These are phyloP conservation scores for Verticillium isaacii DNA, from an alignment of 2,329 filamentous ascomycete genomes.

Conservation along the genomic window DNA sequence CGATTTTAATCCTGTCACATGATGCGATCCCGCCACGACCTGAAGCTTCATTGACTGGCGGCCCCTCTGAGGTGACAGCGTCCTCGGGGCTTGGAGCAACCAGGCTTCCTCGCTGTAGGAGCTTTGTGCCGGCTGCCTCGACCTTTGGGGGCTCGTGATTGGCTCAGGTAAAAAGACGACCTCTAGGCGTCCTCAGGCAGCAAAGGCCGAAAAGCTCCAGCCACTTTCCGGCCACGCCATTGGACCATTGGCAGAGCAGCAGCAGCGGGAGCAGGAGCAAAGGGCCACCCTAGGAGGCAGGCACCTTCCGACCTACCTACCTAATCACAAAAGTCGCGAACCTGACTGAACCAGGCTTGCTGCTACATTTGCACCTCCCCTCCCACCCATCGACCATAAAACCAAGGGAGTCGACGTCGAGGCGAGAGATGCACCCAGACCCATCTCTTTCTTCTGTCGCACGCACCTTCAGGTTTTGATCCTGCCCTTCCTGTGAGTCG, in stretches of 20 bases:
- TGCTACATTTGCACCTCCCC: not conserved
- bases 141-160: not conserved
- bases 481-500: not conserved
- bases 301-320: not conserved
- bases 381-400: not conserved
- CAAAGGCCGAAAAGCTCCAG: not conserved
- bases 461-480: not conserved
- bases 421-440: not conserved
- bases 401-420: not conserved
- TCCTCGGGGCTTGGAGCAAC: no score
- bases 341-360: not conserved
- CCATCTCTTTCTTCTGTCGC: not conserved
- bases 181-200: conserved; percentile 1
- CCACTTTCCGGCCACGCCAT: not conserved
- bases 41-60: not conserved
- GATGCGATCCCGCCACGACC: no score
- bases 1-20: no score
- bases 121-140: not conserved
- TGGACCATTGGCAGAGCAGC: not conserved
- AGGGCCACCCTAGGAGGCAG: not conserved
- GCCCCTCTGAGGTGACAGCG: not conserved
- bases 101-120: not conserved
- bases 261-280: not conserved
- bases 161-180: not conserved
- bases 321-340: not conserved